phyloP scores from a whole-genome alignment of 228 moss, liverwort and hornwort genomes.

The Sphagnum fallax region DNA sequence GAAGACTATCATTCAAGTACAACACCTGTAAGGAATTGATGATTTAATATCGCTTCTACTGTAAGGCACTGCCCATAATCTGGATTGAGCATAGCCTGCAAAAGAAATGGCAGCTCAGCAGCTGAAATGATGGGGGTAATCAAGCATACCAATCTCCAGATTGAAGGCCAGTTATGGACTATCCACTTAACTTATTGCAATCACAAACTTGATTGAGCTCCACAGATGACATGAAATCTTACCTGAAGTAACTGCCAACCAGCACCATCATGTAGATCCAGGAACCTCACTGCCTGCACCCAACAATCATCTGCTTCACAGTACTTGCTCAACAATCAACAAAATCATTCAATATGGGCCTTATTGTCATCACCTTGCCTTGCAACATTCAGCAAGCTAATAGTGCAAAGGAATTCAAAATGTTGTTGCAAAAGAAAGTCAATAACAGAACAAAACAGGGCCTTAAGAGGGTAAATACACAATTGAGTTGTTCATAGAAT shows the following conservation, averaged over 20 bases:
- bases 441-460: no score
- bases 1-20: constrained; percentile 9
- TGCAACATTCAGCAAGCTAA: neutral
- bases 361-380: neutral
- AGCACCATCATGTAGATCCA: constrained; percentile 88
- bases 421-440: no score
- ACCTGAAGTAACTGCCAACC: constrained; percentile 85
- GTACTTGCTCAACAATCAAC: constrained; percentile 23
- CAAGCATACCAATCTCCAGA: constrained; percentile 10
- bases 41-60: constrained; percentile 41
- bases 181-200: neutral
- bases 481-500: no score
- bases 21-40: constrained; percentile 51
- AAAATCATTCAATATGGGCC: neutral
- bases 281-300: constrained; percentile 66
- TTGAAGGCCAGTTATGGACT: constrained; percentile 16
- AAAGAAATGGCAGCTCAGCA: neutral
- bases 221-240: neutral
- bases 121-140: neutral
- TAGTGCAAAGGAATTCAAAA: neutral
- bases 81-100: constrained; percentile 62
- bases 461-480: no score
- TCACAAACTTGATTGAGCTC: neutral
- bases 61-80: constrained; percentile 46
- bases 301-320: constrained; percentile 90